Base-by-base conservation (phyloP, 148 eudicot species). In the Diospyros lotus region DNA sequence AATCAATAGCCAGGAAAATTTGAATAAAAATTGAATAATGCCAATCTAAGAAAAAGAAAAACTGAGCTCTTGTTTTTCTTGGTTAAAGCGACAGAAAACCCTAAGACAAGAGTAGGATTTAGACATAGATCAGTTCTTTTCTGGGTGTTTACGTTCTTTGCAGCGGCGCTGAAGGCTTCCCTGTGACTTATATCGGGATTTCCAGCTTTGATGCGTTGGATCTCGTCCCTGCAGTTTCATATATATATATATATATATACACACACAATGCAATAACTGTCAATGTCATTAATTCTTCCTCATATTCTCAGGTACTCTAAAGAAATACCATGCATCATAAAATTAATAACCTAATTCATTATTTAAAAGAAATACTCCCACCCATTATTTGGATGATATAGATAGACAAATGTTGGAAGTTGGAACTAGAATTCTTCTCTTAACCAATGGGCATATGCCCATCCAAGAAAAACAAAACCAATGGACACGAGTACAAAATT, bases 101-200 rank as follows among this genome's bases (percentile, higher is more conserved):
- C 64, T 54, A 43, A 48, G 18, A 60, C 56, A 9, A 38, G 63
- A 58, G 52, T 45, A 48, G 55, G 60, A 61, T 38, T 28, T 40
- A 72, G 66, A 60, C 28, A 28, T 72, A 48, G 40, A 43, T 55
- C 13, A 66, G 18, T 7, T 17, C 4, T 28, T 6, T 2, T 17
- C 18, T 13, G 48, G 50, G 76, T 66, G 65, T 88, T 83, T 84
- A 93, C 98, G 81, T 93, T 93, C 87, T 93, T 93, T 60, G 98
- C 98, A 82, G 98, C 98, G 18, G 98, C 92, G 86, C 98, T 93
- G 82, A 93, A 93, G 70, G 98, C 98, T 79, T 93, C 98, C 76
- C 98, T 87, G 81, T 93, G 98, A 72, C 94, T 86, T 54, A 93
- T 93, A 80, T 91, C 92, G 51, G 98, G 96, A 79, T 93, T 93